Evolutionary conservation across 805 yeast genomes (phyloP).

Genomic region (Candida sithepensis): DNA sequence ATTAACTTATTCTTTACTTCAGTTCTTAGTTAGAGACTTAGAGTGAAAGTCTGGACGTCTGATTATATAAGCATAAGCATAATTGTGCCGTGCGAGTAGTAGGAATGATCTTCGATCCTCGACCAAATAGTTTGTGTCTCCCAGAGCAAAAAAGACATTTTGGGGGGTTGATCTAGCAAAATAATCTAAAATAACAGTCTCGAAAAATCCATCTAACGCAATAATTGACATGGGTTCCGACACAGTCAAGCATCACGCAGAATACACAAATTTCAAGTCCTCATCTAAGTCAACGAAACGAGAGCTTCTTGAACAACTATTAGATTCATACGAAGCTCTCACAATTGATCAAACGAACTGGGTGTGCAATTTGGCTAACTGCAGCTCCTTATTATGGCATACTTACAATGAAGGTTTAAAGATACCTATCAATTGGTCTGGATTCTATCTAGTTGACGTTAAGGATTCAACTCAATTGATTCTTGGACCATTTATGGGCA

Average conservation of each 20-base stretch:
- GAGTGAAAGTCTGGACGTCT: too few relatives aligned
- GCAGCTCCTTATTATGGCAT: slow-evolving; percentile 84
- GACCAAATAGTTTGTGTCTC: too few relatives aligned
- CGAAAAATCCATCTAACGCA: too few relatives aligned
- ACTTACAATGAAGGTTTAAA: slow-evolving; percentile 60
- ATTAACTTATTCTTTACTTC: too few relatives aligned
- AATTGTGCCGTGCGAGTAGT: too few relatives aligned
- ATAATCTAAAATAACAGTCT: too few relatives aligned
- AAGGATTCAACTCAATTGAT: slow-evolving; percentile 44
- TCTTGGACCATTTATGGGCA: slow-evolving; percentile 94
- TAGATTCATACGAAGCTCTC: slow-evolving; percentile 64
- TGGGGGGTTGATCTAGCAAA: too few relatives aligned
- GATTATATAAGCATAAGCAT: too few relatives aligned
- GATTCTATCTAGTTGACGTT: slow-evolving; percentile 66
- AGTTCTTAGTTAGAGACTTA: too few relatives aligned
- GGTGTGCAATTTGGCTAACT: slow-evolving; percentile 87
- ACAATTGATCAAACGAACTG: slow-evolving; percentile 65
- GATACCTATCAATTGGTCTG: slow-evolving; percentile 81
- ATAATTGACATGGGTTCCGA: background rate
- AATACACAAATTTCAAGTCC: slow-evolving; percentile 51
- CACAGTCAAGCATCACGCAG: slow-evolving; percentile 59
- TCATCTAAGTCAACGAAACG: slow-evolving; percentile 25
- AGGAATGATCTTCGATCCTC: too few relatives aligned
- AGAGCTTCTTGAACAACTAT: slow-evolving; percentile 55
- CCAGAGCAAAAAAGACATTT: too few relatives aligned